Evolutionary conservation across 768 basidiomycete species (phyloP).

Genomic region (Tricholoma hemisulphureum): DNA sequence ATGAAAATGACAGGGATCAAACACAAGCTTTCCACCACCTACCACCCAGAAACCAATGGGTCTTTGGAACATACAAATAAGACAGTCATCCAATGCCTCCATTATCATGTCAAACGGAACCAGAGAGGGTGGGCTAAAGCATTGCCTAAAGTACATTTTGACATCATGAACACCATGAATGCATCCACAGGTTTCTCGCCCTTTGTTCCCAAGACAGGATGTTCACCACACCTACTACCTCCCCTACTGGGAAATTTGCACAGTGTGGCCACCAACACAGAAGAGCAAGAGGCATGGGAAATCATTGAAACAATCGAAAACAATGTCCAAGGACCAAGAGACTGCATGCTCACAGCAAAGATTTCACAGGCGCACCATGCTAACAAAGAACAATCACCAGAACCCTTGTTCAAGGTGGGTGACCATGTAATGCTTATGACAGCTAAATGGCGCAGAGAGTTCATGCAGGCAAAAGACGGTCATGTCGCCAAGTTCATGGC

Average conservation of each 20-base stretch:
- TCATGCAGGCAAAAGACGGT: constrained; percentile 23
- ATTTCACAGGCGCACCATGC: no score
- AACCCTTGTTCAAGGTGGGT: constrained; percentile 25
- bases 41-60: neutral
- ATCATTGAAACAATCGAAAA: neutral
- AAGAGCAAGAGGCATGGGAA: neutral
- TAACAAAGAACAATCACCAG: constrained; percentile 20
- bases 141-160: no score
- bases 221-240: neutral
- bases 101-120: no score
- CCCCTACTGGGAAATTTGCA: neutral
- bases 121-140: no score
- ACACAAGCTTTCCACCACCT: neutral
- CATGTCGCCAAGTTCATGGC: constrained; percentile 42
- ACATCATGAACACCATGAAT: no score
- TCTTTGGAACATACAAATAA: no score
- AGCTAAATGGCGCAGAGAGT: constrained; percentile 25
- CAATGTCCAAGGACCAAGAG: constrained; percentile 26
- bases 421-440: constrained; percentile 38
- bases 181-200: constrained; percentile 23
- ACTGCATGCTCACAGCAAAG: constrained; percentile 23
- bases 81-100: no score
- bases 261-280: neutral
- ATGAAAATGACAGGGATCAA: neutral
- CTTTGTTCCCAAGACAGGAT: constrained; percentile 20